Base-by-base conservation (phyloP, 2,329 filamentous ascomycete species). In the Fusarium buxicola region DNA sequence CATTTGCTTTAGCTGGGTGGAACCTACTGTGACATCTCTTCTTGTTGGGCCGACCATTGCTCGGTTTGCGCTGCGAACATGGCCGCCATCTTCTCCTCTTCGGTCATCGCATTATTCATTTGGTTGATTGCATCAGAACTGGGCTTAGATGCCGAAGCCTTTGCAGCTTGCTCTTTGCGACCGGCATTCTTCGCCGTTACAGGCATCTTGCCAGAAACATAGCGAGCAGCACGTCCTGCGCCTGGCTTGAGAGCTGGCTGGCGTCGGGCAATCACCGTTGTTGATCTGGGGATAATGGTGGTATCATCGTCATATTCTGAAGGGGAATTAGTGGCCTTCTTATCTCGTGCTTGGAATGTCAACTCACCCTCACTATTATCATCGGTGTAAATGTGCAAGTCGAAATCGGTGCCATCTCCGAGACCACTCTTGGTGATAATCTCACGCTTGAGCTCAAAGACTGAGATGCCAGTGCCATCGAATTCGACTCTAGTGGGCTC, bases 361-460 rank as follows among this genome's bases (percentile, higher is more conserved):
- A 51, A 77, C 86, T 83, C 84, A 95, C 92, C 92, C 86, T 97
- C 92, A 75, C 88, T 92, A 66, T 89, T 91, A 77, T 98, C 94
- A 75, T 97, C 92, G 63, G 92, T 92, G 78, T 93, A 97, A 69
- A 99, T 96, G 66, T 92, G 89, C 50, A 99, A 86, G 78, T 99
- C 94, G 76, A 98, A 97, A 76, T 99, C 95, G 67, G 92, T 92
- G 62, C 95, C 95, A 79, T 98, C 94, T 69, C 95, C 95, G 68
- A 99, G 86, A 60, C 92, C 92, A 78, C 92, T 96, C 77, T 94
- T 92, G 77, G 86, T 89, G 81, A 99, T 99, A 74, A 99, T 99
- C 80, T 98, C 95, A 82, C 94, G 91, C 82, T 99, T 99, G 75
- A 99, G 85, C 76, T 99, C 96, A 80, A 98, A 99, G 65, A 98